Conservation (phyloP, 2,329 filamentous ascomycete genomes). For the Neofusicoccum cordaticola region DNA sequence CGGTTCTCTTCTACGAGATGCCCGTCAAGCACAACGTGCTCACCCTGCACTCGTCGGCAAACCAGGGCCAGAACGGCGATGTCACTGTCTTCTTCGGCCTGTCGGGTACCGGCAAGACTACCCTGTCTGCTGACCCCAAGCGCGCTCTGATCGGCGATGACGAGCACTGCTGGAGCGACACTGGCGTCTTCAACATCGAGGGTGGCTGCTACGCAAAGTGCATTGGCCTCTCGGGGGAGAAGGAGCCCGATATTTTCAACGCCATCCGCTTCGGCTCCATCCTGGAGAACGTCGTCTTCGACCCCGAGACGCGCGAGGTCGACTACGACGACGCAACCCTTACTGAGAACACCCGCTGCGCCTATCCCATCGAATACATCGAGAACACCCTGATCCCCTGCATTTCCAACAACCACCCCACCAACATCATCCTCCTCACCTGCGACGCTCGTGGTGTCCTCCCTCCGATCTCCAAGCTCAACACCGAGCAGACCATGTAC, state of each 20-base stretch:
- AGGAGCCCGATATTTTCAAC: constrained; percentile 96
- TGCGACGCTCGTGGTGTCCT: constrained; percentile 97
- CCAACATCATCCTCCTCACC: constrained; percentile 96
- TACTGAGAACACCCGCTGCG: constrained; percentile 97
- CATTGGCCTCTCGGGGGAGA: constrained; percentile 94
- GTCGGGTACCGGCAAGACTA: constrained; percentile 98
- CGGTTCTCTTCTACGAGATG: constrained; percentile 99
- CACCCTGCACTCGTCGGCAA: constrained; percentile 96
- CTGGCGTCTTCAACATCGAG: constrained; percentile 98
- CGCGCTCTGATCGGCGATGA: constrained; percentile 95
- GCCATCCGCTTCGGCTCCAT: constrained; percentile 97
- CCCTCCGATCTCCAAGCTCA: constrained; percentile 95
- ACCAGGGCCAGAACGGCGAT: constrained; percentile 90
- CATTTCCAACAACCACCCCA: constrained; percentile 79
- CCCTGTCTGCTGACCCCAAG: constrained; percentile 93
- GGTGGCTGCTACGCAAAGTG: constrained; percentile 99
- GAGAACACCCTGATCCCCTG: constrained; percentile 98
- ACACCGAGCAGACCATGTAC: constrained; percentile 97
- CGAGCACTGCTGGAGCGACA: constrained; percentile 99
- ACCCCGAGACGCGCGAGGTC: constrained; percentile 81
- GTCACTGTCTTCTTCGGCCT: constrained; percentile 99
- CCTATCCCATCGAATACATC: constrained; percentile 99
- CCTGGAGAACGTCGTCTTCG: constrained; percentile 97
- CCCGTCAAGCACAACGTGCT: constrained; percentile 99
- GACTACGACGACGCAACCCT: constrained; percentile 95